Percentiles rank a stretch among this genome's conserved stretches.
Evolutionary conservation across 768 basidiomycete species (phyloP).

Genomic region (Xerocomellus chrysenteron): DNA sequence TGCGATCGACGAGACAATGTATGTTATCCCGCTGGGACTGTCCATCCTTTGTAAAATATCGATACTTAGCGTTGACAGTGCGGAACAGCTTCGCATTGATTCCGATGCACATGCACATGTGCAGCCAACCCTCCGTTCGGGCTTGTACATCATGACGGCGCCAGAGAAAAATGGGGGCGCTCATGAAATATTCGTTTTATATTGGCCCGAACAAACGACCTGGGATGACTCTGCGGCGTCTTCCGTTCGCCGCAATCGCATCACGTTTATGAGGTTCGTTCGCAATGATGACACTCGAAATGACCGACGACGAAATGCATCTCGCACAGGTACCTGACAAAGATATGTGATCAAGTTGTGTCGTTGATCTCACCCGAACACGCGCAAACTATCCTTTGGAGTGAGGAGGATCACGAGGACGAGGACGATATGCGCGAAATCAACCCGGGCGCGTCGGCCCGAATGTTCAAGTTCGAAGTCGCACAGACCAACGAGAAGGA

Average conservation of each 20-base stretch:
- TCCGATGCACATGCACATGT: not conserved
- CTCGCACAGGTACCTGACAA: no score
- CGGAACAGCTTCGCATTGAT: conserved; percentile 11
- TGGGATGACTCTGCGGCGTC: conserved; percentile 52
- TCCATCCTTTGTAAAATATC: not conserved
- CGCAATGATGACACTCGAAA: not conserved
- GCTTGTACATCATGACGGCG: conserved; percentile 18
- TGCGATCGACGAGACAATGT: conserved; percentile 42
- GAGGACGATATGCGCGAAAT: no score
- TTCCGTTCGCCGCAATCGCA: conserved; percentile 49
- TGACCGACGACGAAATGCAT: no score
- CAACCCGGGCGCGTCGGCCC: no score
- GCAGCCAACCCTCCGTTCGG: conserved; percentile 21
- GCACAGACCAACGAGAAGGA: no score
- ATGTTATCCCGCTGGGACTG: not conserved
- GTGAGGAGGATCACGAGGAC: no score
- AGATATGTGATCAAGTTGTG: no score
- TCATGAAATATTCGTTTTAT: conserved; percentile 46
- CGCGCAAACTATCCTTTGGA: no score
- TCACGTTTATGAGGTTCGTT: conserved; percentile 61
- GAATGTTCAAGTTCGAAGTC: no score
- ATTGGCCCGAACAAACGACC: conserved; percentile 61
- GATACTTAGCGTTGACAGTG: conserved; percentile 9
- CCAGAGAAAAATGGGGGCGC: not conserved
- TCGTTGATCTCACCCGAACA: no score